Percentiles rank a stretch among this genome's conserved stretches.
phyloP scores from a whole-genome alignment of 1,284 basidiomycete species.

The Rhodotorula glutinis region DNA sequence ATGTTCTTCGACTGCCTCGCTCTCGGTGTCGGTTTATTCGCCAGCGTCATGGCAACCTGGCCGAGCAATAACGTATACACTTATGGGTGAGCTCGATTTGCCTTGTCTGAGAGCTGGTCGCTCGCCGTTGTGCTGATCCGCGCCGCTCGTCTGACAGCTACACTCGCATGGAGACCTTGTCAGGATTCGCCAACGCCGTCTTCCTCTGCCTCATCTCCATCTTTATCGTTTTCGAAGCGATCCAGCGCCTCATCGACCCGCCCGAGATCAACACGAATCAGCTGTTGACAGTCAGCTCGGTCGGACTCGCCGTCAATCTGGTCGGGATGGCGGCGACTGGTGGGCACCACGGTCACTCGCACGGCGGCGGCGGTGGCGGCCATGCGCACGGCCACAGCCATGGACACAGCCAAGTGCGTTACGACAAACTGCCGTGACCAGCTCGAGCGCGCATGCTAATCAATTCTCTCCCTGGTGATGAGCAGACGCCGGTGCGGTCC shows the following conservation, averaged over 20 bases:
- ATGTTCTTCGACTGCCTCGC: conserved; percentile 99
- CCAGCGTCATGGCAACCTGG: conserved; percentile 98
- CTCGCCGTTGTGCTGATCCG: no score
- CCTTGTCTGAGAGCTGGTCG: neutral
- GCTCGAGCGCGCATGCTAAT: neutral
- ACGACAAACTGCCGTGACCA: neutral
- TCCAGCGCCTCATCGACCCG: conserved; percentile 91
- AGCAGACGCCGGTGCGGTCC: conserved; percentile 17
- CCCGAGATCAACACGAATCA: conserved; percentile 98
- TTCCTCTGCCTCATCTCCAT: conserved; percentile 95
- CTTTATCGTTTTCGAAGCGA: conserved; percentile 97
- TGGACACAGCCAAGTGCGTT: conserved; percentile 4
- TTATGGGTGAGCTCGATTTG: conserved; percentile 65
- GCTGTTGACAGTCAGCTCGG: conserved; percentile 78
- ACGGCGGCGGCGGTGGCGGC: conserved; percentile 43
- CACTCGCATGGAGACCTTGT: conserved; percentile 96
- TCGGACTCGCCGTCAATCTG: conserved; percentile 89
- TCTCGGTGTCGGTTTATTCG: conserved; percentile 90
- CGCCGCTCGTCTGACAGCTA: no score
- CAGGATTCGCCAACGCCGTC: conserved; percentile 96
- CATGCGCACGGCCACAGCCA: conserved; percentile 44
- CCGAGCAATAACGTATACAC: conserved; percentile 90
- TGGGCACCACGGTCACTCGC: conserved; percentile 46
- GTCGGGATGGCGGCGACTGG: conserved; percentile 99
- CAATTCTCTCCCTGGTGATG: accelerated